Evolutionary conservation across 495 filamentous ascomycete species (phyloP).

Genomic region (Ramalina intermedia): DNA sequence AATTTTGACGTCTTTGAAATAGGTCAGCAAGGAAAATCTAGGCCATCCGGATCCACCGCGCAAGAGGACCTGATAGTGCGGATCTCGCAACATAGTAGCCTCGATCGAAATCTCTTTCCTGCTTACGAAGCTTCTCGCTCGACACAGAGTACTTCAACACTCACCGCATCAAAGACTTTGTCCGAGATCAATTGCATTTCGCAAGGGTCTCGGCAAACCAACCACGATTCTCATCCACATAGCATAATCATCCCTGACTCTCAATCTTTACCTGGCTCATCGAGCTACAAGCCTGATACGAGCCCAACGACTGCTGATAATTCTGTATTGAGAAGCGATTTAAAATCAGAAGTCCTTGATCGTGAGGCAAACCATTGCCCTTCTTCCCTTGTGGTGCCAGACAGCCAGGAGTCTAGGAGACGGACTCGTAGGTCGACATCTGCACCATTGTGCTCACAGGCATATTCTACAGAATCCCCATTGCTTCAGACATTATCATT

Average conservation of each 20-base stretch:
- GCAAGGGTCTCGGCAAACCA: neutral
- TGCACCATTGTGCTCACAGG: neutral
- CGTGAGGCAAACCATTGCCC: neutral
- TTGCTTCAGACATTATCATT: neutral
- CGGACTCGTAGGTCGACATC: neutral
- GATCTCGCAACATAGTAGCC: slow-evolving; percentile 13
- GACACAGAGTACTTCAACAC: neutral
- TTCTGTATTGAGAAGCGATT: no score
- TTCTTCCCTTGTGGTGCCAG: neutral
- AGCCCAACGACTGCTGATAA: neutral
- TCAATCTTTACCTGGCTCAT: slow-evolving; percentile 12
- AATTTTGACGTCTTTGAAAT: no score
- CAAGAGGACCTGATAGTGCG: slow-evolving; percentile 1
- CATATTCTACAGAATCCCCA: neutral
- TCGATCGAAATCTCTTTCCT: slow-evolving; percentile 11
- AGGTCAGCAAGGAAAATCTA: no score
- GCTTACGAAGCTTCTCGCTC: slow-evolving; percentile 13
- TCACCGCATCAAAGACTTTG: neutral
- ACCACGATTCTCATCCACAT: neutral
- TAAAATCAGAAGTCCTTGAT: neutral
- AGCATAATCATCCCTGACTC: slow-evolving; percentile 13
- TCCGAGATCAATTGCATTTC: slow-evolving; percentile 2
- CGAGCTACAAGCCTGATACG: slow-evolving; percentile 3
- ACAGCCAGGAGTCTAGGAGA: neutral
- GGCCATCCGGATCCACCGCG: no score